Evolutionary conservation across 108 stramenopile genomes (phyloP).

Genomic region (Skeletonema marinoi): DNA sequence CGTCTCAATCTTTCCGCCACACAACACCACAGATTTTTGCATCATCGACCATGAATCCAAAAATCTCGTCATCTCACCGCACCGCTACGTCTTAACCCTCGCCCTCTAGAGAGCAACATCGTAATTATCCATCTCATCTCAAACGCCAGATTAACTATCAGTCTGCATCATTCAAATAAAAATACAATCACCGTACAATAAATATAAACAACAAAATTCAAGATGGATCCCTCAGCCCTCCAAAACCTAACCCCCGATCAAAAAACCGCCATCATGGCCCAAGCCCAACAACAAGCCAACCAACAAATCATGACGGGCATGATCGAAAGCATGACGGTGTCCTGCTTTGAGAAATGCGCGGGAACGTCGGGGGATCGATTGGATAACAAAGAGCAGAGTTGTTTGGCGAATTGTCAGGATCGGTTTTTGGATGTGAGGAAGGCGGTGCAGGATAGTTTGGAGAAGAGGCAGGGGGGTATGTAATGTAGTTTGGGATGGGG

Average conservation of each 20-base stretch:
- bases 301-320: conserved; percentile 85
- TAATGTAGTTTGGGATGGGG: not conserved
- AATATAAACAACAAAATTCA: no score
- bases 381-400: conserved; percentile 76
- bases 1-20: no score
- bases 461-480: conserved; percentile 60
- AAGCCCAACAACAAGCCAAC: conserved; percentile 85
- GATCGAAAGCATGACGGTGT: conserved; percentile 76
- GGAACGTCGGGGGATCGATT: conserved; percentile 83
- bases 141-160: no score
- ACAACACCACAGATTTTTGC: no score
- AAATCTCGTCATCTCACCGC: no score
- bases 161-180: no score
- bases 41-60: no score
- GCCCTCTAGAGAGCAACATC: no score
- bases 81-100: no score
- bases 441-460: conserved; percentile 78
- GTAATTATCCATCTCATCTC: no score
- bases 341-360: conserved; percentile 82
- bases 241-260: conserved; percentile 72
- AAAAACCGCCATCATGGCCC: conserved; percentile 75
- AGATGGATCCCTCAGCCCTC: conserved; percentile 44
- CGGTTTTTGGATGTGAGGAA: conserved; percentile 77
- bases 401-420: conserved; percentile 86
- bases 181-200: no score